Conservation (phyloP, 805 yeast species). For the Suhomyces kilbournensis region DNA sequence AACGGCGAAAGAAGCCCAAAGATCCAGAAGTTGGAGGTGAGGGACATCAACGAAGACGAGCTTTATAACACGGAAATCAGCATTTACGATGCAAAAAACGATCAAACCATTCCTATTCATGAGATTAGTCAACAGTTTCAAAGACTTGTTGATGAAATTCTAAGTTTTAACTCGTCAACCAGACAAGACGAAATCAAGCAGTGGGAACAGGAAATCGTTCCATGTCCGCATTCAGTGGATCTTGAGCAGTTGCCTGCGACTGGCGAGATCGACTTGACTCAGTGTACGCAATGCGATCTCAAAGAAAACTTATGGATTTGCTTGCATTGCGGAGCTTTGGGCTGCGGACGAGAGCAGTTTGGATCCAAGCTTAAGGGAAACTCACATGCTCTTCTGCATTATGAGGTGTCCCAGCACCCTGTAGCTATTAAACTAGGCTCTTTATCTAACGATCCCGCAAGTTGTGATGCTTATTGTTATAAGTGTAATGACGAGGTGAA, state of each 20-base stretch:
- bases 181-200: constrained; percentile 71
- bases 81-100: constrained; percentile 38
- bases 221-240: constrained; percentile 75
- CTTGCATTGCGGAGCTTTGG: constrained; percentile 82
- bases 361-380: constrained; percentile 89
- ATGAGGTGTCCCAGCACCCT: constrained; percentile 57
- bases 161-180: constrained; percentile 57
- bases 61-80: constrained; percentile 46
- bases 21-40: constrained; percentile 64
- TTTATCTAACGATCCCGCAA: constrained; percentile 57
- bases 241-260: constrained; percentile 37
- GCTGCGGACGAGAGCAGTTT: constrained; percentile 93
- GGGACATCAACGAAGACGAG: constrained; percentile 61
- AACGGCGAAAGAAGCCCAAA: constrained; percentile 37
- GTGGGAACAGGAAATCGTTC: constrained; percentile 85
- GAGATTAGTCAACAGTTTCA: constrained; percentile 21
- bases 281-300: constrained; percentile 62
- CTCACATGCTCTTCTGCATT: constrained; percentile 83
- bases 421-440: constrained; percentile 92
- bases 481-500: constrained; percentile 83
- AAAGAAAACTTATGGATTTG: constrained; percentile 88
- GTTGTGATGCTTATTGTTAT: constrained; percentile 85
- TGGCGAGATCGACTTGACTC: constrained; percentile 26
- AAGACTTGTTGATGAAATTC: constrained; percentile 41
- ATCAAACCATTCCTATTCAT: constrained; percentile 23